Base-by-base conservation (phyloP, 2,329 filamentous ascomycete species). In the Diaporthe sp. region DNA sequence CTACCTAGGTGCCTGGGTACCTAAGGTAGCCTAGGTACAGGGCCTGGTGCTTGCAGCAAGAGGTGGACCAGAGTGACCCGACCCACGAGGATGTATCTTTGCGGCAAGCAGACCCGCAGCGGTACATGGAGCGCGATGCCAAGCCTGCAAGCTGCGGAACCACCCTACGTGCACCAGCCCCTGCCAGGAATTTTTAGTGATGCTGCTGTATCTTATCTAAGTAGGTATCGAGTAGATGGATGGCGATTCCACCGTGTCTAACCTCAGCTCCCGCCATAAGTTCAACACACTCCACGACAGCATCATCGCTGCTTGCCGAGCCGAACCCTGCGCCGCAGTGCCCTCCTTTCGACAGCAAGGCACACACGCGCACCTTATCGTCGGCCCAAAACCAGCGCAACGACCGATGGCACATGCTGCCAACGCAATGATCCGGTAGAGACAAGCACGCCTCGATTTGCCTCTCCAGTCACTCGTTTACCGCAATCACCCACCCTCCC, bases 371-470 rank as follows among this genome's bases (percentile, higher is more conserved):
- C 30, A 37, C 22, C 30, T 32, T 47, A 22, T 17, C 44, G 27
- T 42, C 63, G 63, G 32, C 63, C 25, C 44, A 37, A 50, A 37
- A 25, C 63, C 37, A 47, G 47, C 30, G 32, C 63, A 51, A 69
- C 51, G 22, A 55, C 51, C 10, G 47, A 53, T 70, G 53, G 73
- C 66, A 50, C n/a, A 37, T 27, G 22, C 53, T 66, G 25, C 6
- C 61, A 27, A 63, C 53, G 75, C 75, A 75, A 77, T 77, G 76
- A 61, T 75, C 66, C 71, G 69, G 71, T 70, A 72, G 63, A 72
- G 71, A 56, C 72, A 65, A 37, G 53, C 42, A 35, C 30, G 17
- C 37, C 55, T 63, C 42, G 44, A 51, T 71, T 71, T 61, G 35
- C 35, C 55, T 69, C 58, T 65, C 37, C 35, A 71, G 76, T 77